Base-by-base conservation (phyloP, 768 basidiomycete genomes). In the Panaeolus cyanescens region DNA sequence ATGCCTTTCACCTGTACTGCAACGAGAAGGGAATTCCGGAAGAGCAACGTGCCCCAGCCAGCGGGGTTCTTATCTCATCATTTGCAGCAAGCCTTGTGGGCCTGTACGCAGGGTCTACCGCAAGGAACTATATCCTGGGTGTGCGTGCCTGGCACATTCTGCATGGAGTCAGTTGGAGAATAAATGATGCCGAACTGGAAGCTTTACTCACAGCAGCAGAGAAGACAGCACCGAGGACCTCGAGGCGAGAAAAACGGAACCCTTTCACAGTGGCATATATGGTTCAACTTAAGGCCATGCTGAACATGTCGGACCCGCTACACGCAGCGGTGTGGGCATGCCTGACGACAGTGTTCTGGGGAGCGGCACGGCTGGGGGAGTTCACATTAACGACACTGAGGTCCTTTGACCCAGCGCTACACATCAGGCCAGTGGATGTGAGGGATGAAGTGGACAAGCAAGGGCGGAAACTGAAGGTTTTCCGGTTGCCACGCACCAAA, bases 241-340 rank as follows among this genome's bases (percentile, higher is more conserved):
- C 22, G 28, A 61, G 58, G 6, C 42, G 64, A 1, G 57, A 70
- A 0, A 70, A 65, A 8, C 66, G 74, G 0, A 60, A 70, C 0
- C 80, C 78, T 0, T 75, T 80, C 13, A 75, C 80, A 0, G n/a
- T 74, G 0, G 67, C 73, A 0, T 76, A 79, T 40, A 61, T 82
- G 5, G 33, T 32, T 7, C 59, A 63, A 0, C 69, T 81, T 0
- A 32, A 25, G 0, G 13, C 53, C 0, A 13, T 30, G 12, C 67
- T 82, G 0, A 60, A 74, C 42, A 53, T 76, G 0, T 22, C 61
- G 0, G 54, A 68, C 28, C 63, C 77, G 0, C 67, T 72, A 12
- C 66, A 78, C 55, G 72, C 74, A 4, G 75, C 77, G 0, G 53
- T 78, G 7, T 79, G 71, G 69, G 79, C 79, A 0, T 80, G 77